These are phyloP conservation scores for Claviceps africana DNA, from an alignment of 2,329 filamentous ascomycete genomes.

Conservation along the genomic window DNA sequence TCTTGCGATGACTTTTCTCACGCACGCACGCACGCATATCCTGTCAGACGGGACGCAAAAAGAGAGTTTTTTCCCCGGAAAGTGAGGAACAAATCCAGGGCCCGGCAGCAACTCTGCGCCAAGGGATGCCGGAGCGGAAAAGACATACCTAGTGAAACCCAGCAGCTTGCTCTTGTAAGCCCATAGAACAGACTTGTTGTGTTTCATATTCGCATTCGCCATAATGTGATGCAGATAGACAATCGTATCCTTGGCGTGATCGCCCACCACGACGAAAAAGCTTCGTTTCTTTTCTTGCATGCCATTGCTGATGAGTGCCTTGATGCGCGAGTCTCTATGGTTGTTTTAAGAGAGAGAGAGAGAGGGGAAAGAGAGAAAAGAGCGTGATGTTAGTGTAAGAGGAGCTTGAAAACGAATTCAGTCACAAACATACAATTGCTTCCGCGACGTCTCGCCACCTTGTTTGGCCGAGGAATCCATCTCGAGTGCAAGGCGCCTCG, in stretches of 20 bases:
- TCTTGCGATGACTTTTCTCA: slow-evolving; percentile 66
- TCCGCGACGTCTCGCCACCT: slow-evolving; percentile 41
- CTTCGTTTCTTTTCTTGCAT: slow-evolving; percentile 92
- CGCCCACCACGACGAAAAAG: slow-evolving; percentile 91
- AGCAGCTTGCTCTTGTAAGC: slow-evolving; percentile 97
- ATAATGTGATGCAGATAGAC: slow-evolving; percentile 88
- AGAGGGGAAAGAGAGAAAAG: background rate
- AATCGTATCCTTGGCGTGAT: slow-evolving; percentile 90
- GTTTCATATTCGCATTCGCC: slow-evolving; percentile 75
- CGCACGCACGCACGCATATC: background rate
- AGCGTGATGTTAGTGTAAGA: too few species aligned
- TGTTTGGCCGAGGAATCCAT: slow-evolving; percentile 4
- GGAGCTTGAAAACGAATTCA: too few species aligned
- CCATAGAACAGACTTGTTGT: slow-evolving; percentile 88
- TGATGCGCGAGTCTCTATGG: slow-evolving; percentile 86
- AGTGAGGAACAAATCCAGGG: too few species aligned
- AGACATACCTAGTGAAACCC: slow-evolving; percentile 61
- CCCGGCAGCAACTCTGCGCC: too few species aligned
- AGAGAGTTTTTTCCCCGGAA: too few species aligned
- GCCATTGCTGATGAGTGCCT: slow-evolving; percentile 80
- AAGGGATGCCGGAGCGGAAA: background rate
- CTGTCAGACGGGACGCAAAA: background rate
- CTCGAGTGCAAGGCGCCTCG: slow-evolving; percentile 8
- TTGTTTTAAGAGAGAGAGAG: too few species aligned
- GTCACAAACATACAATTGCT: slow-evolving; percentile 31